These are phyloP conservation scores for Phoma sp. DNA, from an alignment of 2,329 filamentous ascomycete genomes.

Conservation along the genomic window DNA sequence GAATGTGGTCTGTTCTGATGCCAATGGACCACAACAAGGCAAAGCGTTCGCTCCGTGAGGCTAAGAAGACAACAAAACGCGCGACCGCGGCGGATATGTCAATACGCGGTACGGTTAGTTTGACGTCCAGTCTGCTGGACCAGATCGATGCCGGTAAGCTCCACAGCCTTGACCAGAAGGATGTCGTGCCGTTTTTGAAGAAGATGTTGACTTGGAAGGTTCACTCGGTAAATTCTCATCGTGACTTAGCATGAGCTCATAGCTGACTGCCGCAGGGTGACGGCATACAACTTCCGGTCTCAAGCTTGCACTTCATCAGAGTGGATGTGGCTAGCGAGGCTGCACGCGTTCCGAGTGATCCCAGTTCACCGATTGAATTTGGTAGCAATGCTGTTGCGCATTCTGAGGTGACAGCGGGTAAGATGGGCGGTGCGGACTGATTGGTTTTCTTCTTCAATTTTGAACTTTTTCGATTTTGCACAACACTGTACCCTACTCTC, in stretches of 20 bases:
- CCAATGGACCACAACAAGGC: conserved; percentile 12
- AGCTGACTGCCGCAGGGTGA: conserved; percentile 22
- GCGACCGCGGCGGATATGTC: conserved; percentile 12
- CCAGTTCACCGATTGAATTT: conserved; percentile 26
- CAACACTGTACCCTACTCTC: neutral
- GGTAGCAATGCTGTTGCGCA: conserved; percentile 17
- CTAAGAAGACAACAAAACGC: conserved; percentile 54
- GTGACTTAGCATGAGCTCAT: neutral
- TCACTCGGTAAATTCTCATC: conserved; percentile 24
- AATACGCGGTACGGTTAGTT: conserved; percentile 25
- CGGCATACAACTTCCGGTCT: conserved; percentile 18
- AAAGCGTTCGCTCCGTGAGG: conserved; percentile 55
- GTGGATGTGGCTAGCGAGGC: conserved; percentile 22
- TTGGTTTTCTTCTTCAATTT: neutral
- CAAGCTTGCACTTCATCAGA: conserved; percentile 18
- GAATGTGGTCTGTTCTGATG: conserved; percentile 37
- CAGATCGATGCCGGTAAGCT: conserved; percentile 26
- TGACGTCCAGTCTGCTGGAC: conserved; percentile 38
- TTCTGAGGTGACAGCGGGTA: conserved; percentile 25
- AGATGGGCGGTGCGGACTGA: conserved; percentile 16
- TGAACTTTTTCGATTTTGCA: neutral
- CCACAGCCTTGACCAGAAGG: conserved; percentile 23
- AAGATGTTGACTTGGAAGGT: conserved; percentile 39
- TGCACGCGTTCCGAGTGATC: conserved; percentile 25
- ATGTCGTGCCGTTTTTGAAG: conserved; percentile 38